A percentile compares a stretch with the other conserved stretches of the same genome.
Evolutionary conservation across 2,329 filamentous ascomycete species (phyloP).

Genomic region (Fusarium mexicanum): DNA sequence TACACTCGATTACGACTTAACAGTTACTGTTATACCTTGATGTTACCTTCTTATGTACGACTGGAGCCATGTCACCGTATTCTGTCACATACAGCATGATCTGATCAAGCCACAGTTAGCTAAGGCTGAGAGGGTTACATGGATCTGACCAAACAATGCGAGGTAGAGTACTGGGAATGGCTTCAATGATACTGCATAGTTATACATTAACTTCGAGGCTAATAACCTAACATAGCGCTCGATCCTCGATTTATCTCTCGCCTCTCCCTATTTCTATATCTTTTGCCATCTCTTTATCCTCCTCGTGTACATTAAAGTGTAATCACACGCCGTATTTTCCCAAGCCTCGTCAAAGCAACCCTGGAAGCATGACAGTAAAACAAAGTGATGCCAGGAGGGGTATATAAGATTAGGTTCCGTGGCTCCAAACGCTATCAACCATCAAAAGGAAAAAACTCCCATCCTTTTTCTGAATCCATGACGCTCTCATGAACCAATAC

Average conservation of each 20-base stretch:
- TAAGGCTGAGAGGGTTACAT: background rate
- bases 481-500: constrained; percentile 28
- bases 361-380: constrained; percentile 30
- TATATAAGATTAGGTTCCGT: constrained; percentile 45
- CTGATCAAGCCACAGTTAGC: constrained; percentile 3
- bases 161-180: background rate
- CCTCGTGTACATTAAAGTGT: constrained; percentile 29
- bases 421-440: constrained; percentile 37
- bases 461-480: constrained; percentile 35
- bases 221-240: constrained; percentile 2
- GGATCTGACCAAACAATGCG: constrained; percentile 6
- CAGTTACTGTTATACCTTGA: constrained; percentile 9
- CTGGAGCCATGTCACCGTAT: constrained; percentile 9
- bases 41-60: constrained; percentile 1
- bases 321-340: constrained; percentile 22
- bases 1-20: background rate
- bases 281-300: constrained; percentile 12
- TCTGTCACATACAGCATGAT: constrained; percentile 6
- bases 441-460: constrained; percentile 36
- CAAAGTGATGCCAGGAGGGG: constrained; percentile 40
- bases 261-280: constrained; percentile 4
- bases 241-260: constrained; percentile 16
- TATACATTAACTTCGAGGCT: constrained; percentile 31
- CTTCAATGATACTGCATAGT: constrained; percentile 4
- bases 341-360: constrained; percentile 15